Percentiles rank a stretch among this genome's conserved stretches.
These are phyloP conservation scores for Phytophthora pseudosyringae DNA, from an alignment of 352 stramenopile genomes.

Conservation along the genomic window DNA sequence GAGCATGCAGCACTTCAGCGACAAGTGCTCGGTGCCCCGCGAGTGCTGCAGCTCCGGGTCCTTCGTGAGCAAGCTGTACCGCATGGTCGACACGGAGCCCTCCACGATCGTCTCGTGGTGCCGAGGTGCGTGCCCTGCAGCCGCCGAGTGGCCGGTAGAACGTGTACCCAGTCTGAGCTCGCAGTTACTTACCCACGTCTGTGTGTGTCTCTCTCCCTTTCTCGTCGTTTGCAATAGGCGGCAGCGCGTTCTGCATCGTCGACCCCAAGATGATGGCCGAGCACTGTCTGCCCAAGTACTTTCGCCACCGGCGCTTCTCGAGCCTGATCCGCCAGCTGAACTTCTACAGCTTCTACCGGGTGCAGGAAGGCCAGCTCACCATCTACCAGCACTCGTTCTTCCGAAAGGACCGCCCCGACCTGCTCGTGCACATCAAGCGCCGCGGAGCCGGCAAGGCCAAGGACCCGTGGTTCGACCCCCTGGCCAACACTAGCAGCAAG, in stretches of 20 bases:
- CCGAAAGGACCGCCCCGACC: conserved; percentile 77
- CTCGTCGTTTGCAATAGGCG: conserved; percentile 46
- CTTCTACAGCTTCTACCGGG: conserved; percentile 93
- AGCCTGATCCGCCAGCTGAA: conserved; percentile 92
- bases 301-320: conserved; percentile 89
- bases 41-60: conserved; percentile 74
- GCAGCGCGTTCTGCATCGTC: conserved; percentile 92
- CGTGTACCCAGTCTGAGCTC: neutral
- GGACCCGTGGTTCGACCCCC: conserved; percentile 84
- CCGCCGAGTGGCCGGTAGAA: neutral
- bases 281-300: conserved; percentile 91
- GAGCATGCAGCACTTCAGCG: conserved; percentile 58
- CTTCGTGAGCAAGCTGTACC: conserved; percentile 88
- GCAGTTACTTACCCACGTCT: neutral
- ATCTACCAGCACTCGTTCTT: conserved; percentile 91
- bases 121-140: conserved; percentile 38
- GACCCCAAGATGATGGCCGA: conserved; percentile 90
- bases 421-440: conserved; percentile 87
- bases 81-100: conserved; percentile 86
- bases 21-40: conserved; percentile 35
- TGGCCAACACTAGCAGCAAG: conserved; percentile 45
- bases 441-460: conserved; percentile 84
- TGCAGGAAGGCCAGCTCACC: conserved; percentile 84
- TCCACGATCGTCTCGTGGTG: conserved; percentile 87
- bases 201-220: neutral